phyloP scores from a whole-genome alignment of 179 eudicot genomes.

The Spinacia oleracea region DNA sequence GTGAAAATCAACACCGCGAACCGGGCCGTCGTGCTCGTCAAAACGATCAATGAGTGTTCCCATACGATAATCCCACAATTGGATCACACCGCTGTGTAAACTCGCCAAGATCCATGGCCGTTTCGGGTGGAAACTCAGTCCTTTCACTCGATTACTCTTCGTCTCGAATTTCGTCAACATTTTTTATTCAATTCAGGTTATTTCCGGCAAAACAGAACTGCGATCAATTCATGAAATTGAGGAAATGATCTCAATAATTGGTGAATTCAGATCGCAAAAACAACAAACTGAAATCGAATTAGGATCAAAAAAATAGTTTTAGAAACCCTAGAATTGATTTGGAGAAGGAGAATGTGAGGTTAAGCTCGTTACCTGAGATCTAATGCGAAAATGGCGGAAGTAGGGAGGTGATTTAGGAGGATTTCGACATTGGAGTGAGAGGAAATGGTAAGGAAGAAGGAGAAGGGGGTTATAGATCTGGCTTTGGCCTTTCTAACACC shows the following conservation, averaged over 20 bases:
- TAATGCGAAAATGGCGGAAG: constrained; percentile 8
- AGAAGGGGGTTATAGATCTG: constrained; percentile 1
- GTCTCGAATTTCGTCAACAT: constrained; percentile 91
- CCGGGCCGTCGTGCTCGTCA: constrained; percentile 84
- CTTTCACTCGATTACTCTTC: constrained; percentile 87
- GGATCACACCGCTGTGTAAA: constrained; percentile 82
- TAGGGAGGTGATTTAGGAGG: constrained; percentile 9
- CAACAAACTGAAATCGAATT: not conserved
- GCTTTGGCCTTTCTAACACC: constrained; percentile 3
- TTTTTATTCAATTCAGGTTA: not conserved
- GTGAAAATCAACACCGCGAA: constrained; percentile 76
- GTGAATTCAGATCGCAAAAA: not conserved
- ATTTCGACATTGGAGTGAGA: constrained; percentile 12
- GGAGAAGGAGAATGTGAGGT: not conserved
- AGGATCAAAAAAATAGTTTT: not conserved
- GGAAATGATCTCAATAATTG: constrained; percentile 1
- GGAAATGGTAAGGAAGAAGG: not conserved
- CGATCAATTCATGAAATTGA: not conserved
- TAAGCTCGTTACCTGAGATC: constrained; percentile 19
- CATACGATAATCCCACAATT: constrained; percentile 86
- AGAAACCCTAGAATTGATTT: constrained; percentile 19
- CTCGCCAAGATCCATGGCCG: constrained; percentile 86
- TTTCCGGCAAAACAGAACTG: not conserved
- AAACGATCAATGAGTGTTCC: constrained; percentile 81
- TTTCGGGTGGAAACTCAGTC: constrained; percentile 71